Base-by-base conservation (phyloP, 2,329 filamentous ascomycete genomes). In the Metarhizium guizhouense region DNA sequence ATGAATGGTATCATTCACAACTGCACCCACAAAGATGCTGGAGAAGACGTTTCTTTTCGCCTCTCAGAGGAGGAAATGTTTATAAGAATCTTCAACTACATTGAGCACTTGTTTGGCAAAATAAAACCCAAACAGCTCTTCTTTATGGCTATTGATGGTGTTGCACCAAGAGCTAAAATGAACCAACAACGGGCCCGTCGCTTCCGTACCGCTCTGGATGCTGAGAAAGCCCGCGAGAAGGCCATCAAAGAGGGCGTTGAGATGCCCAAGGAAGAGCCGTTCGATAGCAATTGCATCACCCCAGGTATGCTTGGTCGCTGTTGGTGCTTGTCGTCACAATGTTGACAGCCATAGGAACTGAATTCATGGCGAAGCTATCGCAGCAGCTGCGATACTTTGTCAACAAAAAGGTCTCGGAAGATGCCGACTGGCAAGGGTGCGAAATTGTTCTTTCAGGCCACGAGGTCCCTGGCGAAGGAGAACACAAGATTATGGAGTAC, bases 1-100 rank as follows among this genome's bases (percentile, higher is more conserved):
- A 99, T 99, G 94, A 99, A 99, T 74, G 94, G 94, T 63, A 99
- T 99, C 71, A 99, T 99, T 67, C 93, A 99, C 74, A 99, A 99
- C 72, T 99, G 94, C 72, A 99, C 94, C 56, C 94, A 99, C 75
- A 96, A 94, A 68, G 93, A 99, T 74, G 87, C 90, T 29, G 74
- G 73, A 54, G 92, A 95, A 68, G 92, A 93, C 68, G 85, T 91
- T 4, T 90, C 90, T 1, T 95, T 95, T 67, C 90, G 94, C 55
- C 86, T 97, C 74, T 93, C 87, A 56, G 95, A 99, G 71, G 93
- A 99, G 71, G 90, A 96, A 72, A 99, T 99, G 94, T 99, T 99
- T 69, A 96, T 99, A 63, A 88, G 91, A 57, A 99, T 99, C 66
- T 99, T 99, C 83, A 97, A 97, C 74, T 99, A 99, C 72, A 99